Evolutionary conservation across 176 grass and related monocot species (phyloP), one percentile per base, ranked within the genome.

Genomic region (Ampelocalamus luodianensis): DNA sequence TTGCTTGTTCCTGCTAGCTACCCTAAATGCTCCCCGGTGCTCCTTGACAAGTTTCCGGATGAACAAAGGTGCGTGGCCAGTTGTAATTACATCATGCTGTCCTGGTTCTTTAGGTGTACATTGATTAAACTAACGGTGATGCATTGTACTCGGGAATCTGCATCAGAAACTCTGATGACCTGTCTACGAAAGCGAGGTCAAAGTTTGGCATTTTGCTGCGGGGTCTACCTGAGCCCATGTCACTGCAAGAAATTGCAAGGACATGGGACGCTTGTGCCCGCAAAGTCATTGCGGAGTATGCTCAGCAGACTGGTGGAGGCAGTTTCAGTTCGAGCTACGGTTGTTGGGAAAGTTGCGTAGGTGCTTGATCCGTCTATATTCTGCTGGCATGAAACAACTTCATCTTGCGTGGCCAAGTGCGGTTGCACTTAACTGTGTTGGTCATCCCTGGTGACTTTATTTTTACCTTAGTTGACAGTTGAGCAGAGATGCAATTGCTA

Each of bases 1-100:
- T 78, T 99, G 88, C 86, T 96, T 89, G 96, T 99, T 89, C 93
- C 96, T 84, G 79, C 86, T 49, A 90, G 91, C 78, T 99, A 99
- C 83, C 96, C 96, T 23, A 92, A 89, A 85, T 95, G 92, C 80
- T 97, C 95, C 46, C 96, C 96, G 16, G 86, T 99, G 63, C 90
- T 99, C 55, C 86, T 99, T 44, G 96, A 96, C 74, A 96, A 96
- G 63, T 86, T 96, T 84, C 90, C 84, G 4, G 93, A 94, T 86
- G 93, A 99, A 61, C 91, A 92, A 89, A 94, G 93, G 96, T 96
- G 46, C 0, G 72, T 88, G 9, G 17, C 14, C 15, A 82, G 56
- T 62, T 24, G 42, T 5, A 22, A 34, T 49, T 73, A 65, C 43
- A 20, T 37, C 29, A 20, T 39, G 27, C 44, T 53, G 18, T 44